These are phyloP conservation scores for Cryptococcus neoformans DNA, from an alignment of 1,284 basidiomycete genomes.

Conservation along the genomic window DNA sequence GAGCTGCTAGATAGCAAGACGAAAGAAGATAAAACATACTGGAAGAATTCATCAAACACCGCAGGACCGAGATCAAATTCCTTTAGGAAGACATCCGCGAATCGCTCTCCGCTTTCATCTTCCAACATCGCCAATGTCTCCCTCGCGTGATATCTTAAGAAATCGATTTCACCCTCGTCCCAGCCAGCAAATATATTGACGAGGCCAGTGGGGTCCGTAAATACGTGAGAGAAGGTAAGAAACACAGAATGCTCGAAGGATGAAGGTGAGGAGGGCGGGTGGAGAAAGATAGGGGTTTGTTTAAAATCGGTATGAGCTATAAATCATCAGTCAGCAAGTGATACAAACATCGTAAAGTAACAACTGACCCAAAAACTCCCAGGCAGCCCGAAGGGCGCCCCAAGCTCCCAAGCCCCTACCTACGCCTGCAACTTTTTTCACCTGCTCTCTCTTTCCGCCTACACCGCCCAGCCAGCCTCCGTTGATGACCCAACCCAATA, in stretches of 20 bases:
- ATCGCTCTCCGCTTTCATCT: slow-evolving; percentile 52
- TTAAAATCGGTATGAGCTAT: slow-evolving; percentile 69
- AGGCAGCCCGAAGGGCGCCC: slow-evolving; percentile 43
- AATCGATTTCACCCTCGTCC: slow-evolving; percentile 55
- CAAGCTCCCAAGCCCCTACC: slow-evolving; percentile 53
- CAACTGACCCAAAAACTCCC: slow-evolving; percentile 35
- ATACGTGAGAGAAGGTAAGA: slow-evolving; percentile 51
- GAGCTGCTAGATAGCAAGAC: not conserved
- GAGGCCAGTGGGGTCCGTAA: slow-evolving; percentile 76
- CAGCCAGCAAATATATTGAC: slow-evolving; percentile 79
- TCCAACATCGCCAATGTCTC: slow-evolving; percentile 59
- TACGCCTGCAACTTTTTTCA: slow-evolving; percentile 48
- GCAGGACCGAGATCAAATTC: slow-evolving; percentile 53
- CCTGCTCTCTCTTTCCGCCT: slow-evolving; percentile 26
- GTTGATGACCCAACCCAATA: slow-evolving; percentile 67
- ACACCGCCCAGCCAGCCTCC: slow-evolving; percentile 59
- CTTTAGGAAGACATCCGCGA: slow-evolving; percentile 48
- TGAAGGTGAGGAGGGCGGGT: slow-evolving; percentile 12
- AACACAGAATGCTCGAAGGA: slow-evolving; percentile 45
- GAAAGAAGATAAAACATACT: slow-evolving; percentile 59
- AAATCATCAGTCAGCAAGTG: not conserved
- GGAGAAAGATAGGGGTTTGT: slow-evolving; percentile 64
- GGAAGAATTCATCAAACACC: slow-evolving; percentile 71
- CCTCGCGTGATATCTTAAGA: slow-evolving; percentile 64
- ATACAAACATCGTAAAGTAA: slow-evolving; percentile 19